These are phyloP conservation scores for Teratosphaeria epicoccoides DNA, from an alignment of 2,329 filamentous ascomycete species.

Conservation along the genomic window DNA sequence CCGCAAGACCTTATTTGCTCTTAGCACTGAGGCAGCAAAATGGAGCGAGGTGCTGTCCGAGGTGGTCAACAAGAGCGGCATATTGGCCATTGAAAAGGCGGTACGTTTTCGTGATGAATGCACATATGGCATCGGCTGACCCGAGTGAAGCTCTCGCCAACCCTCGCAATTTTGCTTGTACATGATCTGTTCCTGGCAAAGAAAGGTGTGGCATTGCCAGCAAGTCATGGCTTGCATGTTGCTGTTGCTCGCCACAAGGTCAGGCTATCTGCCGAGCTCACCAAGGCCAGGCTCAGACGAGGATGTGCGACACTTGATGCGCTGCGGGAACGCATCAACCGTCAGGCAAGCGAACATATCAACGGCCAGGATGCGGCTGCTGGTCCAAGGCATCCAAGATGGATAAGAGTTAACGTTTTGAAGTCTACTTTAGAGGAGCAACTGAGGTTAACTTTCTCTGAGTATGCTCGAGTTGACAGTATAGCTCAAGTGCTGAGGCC, in stretches of 20 bases:
- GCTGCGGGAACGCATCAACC: conserved; percentile 50
- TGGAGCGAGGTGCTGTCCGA: conserved; percentile 81
- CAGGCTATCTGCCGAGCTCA: conserved; percentile 71
- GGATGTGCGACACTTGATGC: conserved; percentile 58
- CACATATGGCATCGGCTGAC: not conserved
- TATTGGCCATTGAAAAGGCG: conserved; percentile 75
- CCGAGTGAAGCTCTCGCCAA: conserved; percentile 57
- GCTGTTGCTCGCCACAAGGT: conserved; percentile 72
- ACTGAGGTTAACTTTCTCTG: conserved; percentile 61
- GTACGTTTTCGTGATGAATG: conserved; percentile 36
- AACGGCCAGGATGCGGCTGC: conserved; percentile 10
- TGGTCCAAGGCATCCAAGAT: conserved; percentile 57
- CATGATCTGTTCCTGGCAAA: conserved; percentile 81
- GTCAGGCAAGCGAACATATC: conserved; percentile 16
- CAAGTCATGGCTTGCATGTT: conserved; percentile 64
- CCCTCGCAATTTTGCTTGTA: conserved; percentile 67
- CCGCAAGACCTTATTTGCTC: conserved; percentile 72
- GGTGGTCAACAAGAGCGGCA: conserved; percentile 69
- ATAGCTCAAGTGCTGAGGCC: not conserved
- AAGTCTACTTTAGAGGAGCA: conserved; percentile 61
- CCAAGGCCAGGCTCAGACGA: conserved; percentile 62
- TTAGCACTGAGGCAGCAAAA: conserved; percentile 79
- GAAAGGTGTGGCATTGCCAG: conserved; percentile 68
- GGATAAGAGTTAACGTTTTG: conserved; percentile 79
- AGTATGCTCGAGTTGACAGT: conserved; percentile 40